Conservation (phyloP, 352 stramenopile genomes). For the Phytophthora pluvialis region DNA sequence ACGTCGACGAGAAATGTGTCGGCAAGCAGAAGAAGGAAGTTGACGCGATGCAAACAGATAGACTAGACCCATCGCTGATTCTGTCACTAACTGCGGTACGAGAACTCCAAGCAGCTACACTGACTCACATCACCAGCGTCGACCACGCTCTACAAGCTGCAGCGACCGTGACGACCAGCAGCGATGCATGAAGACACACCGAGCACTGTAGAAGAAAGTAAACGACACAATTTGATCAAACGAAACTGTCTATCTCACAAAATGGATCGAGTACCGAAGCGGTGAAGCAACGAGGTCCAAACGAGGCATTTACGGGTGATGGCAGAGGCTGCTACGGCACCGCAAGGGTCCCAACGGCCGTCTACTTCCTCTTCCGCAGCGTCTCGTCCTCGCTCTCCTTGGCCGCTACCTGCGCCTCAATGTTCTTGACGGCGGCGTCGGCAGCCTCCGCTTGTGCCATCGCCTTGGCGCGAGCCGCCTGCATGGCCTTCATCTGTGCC, state of each 20-base stretch:
- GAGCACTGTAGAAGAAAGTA: slow-evolving; percentile 6
- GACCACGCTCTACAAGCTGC: slow-evolving; percentile 36
- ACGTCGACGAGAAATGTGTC: not conserved
- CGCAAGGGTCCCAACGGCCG: not conserved
- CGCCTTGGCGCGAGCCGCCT: slow-evolving; percentile 55
- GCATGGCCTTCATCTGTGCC: slow-evolving; percentile 75
- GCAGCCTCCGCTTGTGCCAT: slow-evolving; percentile 53
- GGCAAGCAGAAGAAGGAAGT: slow-evolving; percentile 8
- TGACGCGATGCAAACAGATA: not conserved
- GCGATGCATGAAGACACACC: slow-evolving; percentile 15
- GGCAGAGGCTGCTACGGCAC: slow-evolving; percentile 19
- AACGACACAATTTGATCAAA: slow-evolving; percentile 42
- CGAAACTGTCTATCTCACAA: slow-evolving; percentile 49
- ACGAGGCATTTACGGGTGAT: slow-evolving; percentile 28
- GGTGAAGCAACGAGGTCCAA: slow-evolving; percentile 23
- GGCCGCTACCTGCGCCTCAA: slow-evolving; percentile 44
- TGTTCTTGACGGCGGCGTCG: slow-evolving; percentile 44
- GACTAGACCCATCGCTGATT: slow-evolving; percentile 9
- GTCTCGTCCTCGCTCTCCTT: slow-evolving; percentile 44
- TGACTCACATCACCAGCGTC: slow-evolving; percentile 60
- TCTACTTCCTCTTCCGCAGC: slow-evolving; percentile 76
- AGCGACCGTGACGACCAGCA: slow-evolving; percentile 19
- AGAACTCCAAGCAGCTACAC: slow-evolving; percentile 56
- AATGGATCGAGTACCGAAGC: slow-evolving; percentile 30
- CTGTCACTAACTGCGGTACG: slow-evolving; percentile 43